Percentiles rank a stretch among this genome's conserved stretches.
Evolutionary conservation across 768 basidiomycete species (phyloP).

Genomic region (Boletellus emodensis): DNA sequence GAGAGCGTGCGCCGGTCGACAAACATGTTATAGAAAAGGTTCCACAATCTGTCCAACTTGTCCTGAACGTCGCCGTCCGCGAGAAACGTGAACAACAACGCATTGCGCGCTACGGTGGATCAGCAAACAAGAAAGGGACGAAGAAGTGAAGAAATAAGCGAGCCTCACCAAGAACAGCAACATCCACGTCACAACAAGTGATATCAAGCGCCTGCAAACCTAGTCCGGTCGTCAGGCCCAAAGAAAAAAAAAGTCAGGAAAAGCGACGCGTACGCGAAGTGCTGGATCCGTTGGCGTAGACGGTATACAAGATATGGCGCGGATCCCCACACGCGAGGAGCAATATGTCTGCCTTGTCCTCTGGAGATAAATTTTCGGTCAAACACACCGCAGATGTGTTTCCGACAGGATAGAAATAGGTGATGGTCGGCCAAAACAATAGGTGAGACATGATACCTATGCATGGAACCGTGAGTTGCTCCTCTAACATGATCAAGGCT

Average conservation of each 20-base stretch:
- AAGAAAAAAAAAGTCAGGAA: neutral
- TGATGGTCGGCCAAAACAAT: conserved; percentile 17
- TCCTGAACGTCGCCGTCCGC: conserved; percentile 15
- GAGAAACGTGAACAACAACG: conserved; percentile 23
- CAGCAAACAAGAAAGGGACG: neutral
- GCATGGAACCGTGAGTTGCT: neutral
- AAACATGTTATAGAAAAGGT: conserved; percentile 24
- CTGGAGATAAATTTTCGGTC: conserved; percentile 44
- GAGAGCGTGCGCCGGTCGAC: conserved; percentile 18
- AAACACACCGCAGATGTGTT: conserved; percentile 53
- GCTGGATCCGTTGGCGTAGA: conserved; percentile 18
- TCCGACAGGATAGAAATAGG: conserved; percentile 55
- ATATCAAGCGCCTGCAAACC: conserved; percentile 20
- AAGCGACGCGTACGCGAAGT: conserved; percentile 6
- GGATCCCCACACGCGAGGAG: conserved; percentile 57
- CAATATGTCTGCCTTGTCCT: conserved; percentile 35
- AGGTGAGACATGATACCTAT: conserved; percentile 14
- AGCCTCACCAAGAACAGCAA: conserved; percentile 23
- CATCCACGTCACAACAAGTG: conserved; percentile 30
- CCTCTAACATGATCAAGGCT: no score
- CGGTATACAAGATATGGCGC: conserved; percentile 48
- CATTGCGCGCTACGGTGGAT: conserved; percentile 24
- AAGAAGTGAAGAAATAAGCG: neutral
- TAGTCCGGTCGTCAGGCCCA: neutral
- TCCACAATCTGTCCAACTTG: conserved; percentile 20